Evolutionary conservation across 306 rosid species (phyloP).

Genomic region (Cucurbita pepo): DNA sequence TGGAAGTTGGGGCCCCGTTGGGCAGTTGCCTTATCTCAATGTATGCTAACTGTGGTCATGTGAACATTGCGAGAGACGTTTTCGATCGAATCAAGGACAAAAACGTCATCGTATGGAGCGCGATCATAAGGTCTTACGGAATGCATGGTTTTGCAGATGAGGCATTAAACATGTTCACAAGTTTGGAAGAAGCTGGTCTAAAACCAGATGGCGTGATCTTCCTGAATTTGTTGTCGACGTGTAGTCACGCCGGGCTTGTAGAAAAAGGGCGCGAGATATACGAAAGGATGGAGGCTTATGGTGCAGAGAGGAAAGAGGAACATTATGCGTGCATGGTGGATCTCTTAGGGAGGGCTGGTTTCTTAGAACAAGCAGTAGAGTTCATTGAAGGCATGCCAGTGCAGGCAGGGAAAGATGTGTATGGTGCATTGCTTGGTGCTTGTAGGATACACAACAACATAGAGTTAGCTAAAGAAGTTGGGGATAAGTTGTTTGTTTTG

Average conservation of each 20-base stretch:
- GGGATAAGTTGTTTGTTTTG: constrained; percentile 44
- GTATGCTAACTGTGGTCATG: constrained; percentile 53
- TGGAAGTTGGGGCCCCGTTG: constrained; percentile 34
- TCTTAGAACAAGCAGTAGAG: constrained; percentile 37
- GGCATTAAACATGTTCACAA: constrained; percentile 40
- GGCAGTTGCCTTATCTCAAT: constrained; percentile 53
- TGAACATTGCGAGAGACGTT: constrained; percentile 34
- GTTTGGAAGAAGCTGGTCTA: constrained; percentile 25
- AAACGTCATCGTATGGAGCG: constrained; percentile 40
- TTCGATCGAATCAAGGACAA: constrained; percentile 30
- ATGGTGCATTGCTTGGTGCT: constrained; percentile 72
- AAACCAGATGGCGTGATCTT: constrained; percentile 38
- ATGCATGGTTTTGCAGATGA: constrained; percentile 47
- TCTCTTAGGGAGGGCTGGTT: constrained; percentile 66
- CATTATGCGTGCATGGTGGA: constrained; percentile 81
- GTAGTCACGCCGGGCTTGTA: constrained; percentile 65
- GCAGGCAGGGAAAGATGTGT: constrained; percentile 50
- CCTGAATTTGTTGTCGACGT: constrained; percentile 44
- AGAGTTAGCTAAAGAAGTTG: constrained; percentile 50
- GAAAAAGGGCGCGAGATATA: constrained; percentile 42
- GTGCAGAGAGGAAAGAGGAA: constrained; percentile 34
- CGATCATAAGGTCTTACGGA: constrained; percentile 63
- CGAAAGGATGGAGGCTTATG: constrained; percentile 35
- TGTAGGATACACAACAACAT: constrained; percentile 54
- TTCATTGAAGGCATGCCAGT: constrained; percentile 50